Base-by-base conservation (phyloP, 306 rosid species). In the Cercis canadensis region DNA sequence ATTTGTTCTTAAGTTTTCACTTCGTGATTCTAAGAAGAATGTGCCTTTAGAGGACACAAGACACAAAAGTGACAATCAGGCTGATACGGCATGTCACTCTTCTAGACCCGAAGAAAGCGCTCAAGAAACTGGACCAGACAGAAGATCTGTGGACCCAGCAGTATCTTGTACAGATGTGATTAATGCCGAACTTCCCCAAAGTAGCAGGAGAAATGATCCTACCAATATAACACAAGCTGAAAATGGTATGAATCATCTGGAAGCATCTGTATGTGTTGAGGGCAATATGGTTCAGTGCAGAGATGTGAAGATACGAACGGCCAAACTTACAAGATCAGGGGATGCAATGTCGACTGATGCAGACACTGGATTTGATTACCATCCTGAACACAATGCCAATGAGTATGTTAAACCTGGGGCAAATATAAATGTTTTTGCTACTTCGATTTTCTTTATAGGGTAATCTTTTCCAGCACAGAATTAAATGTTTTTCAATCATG, bases 1-100 rank as follows among this genome's bases (percentile, higher is more conserved):
- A 67, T 67, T 92, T 78, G 81, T 92, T 78, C 37, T 89, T 8
- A 92, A 85, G 87, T 75, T 92, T 78, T 75, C 89, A 21, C 77
- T 85, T 64, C 82, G 86, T 68, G 89, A 87, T 80, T 68, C 82
- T 19, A 92, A 87, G 81, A 87, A 85, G 83, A 79, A 73, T 54
- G 81, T 67, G 53, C 78, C 89, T 60, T 51, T 46, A 36, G 86
- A 74, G 70, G 86, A 80, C 41, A 49, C 72, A 29, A 58, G 34
- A 52, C 58, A 33, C 45, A 71, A 79, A 44, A 43, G 58, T 64
- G 81, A 85, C 37, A 67, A 70, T 66, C 77, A 70, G 50, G 78
- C 69, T 79, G 78, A 81, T 72, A 34, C 62, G 58, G 60, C 29
- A 55, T 61, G 67, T 46, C 75, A 75, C 41, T 78, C 87, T 69